These are phyloP conservation scores for Globisporangium yorkense DNA, from an alignment of 352 stramenopile species.

Conservation along the genomic window DNA sequence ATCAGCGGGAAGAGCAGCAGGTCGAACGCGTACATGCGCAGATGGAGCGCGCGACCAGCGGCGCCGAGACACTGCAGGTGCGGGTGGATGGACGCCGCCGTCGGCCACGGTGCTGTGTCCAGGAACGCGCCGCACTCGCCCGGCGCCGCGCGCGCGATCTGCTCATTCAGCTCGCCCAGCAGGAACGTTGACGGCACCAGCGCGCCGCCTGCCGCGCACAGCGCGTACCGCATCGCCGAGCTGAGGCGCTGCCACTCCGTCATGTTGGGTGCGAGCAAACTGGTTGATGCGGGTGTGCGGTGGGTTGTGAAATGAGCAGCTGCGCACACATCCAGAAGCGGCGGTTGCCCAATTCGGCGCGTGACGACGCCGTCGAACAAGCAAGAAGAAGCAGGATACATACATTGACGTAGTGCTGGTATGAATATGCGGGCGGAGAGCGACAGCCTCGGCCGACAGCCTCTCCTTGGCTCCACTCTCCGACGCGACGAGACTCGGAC, in stretches of 20 bases:
- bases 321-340: too few species aligned
- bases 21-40: slow-evolving; percentile 23
- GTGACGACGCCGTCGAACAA: not conserved
- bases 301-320: not conserved
- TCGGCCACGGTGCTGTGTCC: slow-evolving; percentile 13
- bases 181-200: slow-evolving; percentile 20
- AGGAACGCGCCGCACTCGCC: slow-evolving; percentile 17
- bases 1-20: slow-evolving; percentile 24
- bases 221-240: not conserved
- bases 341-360: not conserved
- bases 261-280: not conserved
- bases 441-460: not conserved
- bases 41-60: slow-evolving; percentile 17
- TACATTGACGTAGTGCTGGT: slow-evolving; percentile 2
- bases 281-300: not conserved
- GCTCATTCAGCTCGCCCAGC: slow-evolving; percentile 9
- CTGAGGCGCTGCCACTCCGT: not conserved
- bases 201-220: slow-evolving; percentile 15
- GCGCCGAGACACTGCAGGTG: slow-evolving; percentile 21
- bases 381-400: not conserved
- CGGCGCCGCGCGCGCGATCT: slow-evolving; percentile 12
- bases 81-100: slow-evolving; percentile 14
- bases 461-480: not conserved
- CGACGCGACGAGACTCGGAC: slow-evolving; percentile 3
- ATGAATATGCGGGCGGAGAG: slow-evolving; percentile 1